Percentiles rank a stretch among this genome's conserved stretches.
Evolutionary conservation across 1,284 basidiomycete species (phyloP).

Genomic region (Quambalaria eucalypti): DNA sequence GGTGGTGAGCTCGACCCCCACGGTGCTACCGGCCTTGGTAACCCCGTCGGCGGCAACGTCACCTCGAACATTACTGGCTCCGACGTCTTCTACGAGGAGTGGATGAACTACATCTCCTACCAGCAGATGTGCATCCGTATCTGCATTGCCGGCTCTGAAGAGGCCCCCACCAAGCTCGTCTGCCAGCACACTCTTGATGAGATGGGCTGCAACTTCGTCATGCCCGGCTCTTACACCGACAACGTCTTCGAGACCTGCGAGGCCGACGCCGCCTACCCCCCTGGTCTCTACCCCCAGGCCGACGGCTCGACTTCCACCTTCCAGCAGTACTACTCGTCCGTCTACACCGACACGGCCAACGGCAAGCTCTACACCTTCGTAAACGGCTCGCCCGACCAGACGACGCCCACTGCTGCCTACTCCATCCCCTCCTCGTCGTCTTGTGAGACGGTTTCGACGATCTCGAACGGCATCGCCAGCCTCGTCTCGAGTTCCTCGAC

Average conservation of each 20-base stretch:
- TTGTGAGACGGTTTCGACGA: constrained; percentile 25
- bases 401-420: constrained; percentile 40
- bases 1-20: constrained; percentile 47
- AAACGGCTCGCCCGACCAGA: constrained; percentile 34
- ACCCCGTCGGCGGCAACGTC: constrained; percentile 54
- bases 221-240: constrained; percentile 43
- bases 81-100: constrained; percentile 53
- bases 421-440: constrained; percentile 36
- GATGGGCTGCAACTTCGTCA: constrained; percentile 48
- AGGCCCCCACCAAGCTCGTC: constrained; percentile 27
- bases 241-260: constrained; percentile 43
- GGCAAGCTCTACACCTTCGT: constrained; percentile 32
- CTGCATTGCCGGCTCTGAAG: constrained; percentile 39
- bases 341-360: constrained; percentile 16
- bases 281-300: constrained; percentile 35
- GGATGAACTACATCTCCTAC: constrained; percentile 48
- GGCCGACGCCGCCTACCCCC: constrained; percentile 44
- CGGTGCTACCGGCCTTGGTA: constrained; percentile 48
- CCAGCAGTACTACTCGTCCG: constrained; percentile 38
- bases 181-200: constrained; percentile 45
- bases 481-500: constrained; percentile 13
- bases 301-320: constrained; percentile 39
- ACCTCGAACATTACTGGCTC: constrained; percentile 51
- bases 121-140: constrained; percentile 45
- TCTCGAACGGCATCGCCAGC: constrained; percentile 37